Conservation (phyloP, 73 alveolate genomes). For the Tetrahymena thermophila region DNA sequence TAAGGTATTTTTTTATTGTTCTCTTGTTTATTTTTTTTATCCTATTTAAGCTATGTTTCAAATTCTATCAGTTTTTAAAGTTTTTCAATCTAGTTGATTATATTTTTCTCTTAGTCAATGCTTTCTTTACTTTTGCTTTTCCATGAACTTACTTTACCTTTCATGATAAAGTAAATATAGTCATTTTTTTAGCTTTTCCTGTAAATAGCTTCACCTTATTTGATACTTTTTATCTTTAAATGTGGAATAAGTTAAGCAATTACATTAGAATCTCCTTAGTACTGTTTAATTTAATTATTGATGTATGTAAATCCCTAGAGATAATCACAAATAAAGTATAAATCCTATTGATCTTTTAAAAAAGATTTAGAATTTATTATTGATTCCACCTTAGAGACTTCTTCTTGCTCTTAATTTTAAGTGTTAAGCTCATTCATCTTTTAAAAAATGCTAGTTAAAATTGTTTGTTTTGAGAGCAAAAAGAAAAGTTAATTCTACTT, state of each 20-base stretch:
- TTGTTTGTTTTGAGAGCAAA: not conserved
- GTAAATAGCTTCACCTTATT: not conserved
- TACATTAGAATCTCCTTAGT: not conserved
- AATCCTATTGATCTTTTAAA: not conserved
- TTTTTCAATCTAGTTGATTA: not conserved
- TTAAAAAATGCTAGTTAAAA: not conserved
- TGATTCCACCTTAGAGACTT: not conserved
- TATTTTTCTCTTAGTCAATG: not conserved
- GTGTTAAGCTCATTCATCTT: not conserved
- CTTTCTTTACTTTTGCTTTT: not conserved
- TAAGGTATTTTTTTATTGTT: not conserved
- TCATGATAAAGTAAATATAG: not conserved
- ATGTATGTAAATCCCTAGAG: not conserved
- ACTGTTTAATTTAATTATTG: not conserved
- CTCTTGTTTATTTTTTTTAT: not conserved
- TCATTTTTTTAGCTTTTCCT: not conserved
- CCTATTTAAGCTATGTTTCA: not conserved
- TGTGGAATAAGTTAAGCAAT: not conserved
- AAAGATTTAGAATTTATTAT: not conserved
- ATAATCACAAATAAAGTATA: not conserved
- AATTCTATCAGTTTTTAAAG: not conserved
- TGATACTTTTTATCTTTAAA: not conserved
- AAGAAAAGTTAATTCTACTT: not conserved
- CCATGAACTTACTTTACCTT: not conserved
- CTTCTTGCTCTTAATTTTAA: not conserved